Evolutionary conservation across 805 yeast species (phyloP).

Genomic region (Myxozyma monticola): DNA sequence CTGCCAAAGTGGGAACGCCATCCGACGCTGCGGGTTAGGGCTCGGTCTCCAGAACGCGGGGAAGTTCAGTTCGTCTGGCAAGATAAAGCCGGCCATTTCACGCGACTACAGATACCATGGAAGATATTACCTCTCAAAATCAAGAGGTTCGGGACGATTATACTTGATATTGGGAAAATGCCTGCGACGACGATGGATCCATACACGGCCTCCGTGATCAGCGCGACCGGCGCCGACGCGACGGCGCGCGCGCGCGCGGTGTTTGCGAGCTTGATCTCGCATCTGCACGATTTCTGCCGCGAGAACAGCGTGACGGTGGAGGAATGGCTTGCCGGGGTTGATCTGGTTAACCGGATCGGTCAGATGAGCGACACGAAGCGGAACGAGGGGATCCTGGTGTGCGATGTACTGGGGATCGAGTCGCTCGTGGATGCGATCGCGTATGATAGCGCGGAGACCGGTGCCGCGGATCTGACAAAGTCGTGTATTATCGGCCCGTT

Average conservation of each 20-base stretch:
- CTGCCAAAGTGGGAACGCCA: not conserved
- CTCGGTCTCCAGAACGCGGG: no score
- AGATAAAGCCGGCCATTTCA: no score
- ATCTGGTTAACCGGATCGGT: slow-evolving; percentile 38
- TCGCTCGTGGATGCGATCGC: slow-evolving; percentile 39
- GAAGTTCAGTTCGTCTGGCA: no score
- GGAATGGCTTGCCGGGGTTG: slow-evolving; percentile 39
- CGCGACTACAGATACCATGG: no score
- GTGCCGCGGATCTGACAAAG: slow-evolving; percentile 30
- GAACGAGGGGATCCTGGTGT: slow-evolving; percentile 39
- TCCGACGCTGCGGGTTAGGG: slow-evolving; percentile 1
- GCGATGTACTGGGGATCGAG: slow-evolving; percentile 40
- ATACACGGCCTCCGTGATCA: slow-evolving; percentile 37
- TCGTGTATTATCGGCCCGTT: slow-evolving; percentile 42
- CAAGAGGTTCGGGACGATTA: no score
- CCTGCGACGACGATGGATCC: slow-evolving; percentile 31
- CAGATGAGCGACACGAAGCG: slow-evolving; percentile 38
- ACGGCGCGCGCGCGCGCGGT: slow-evolving; percentile 35
- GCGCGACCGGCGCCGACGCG: slow-evolving; percentile 38
- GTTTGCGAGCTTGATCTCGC: slow-evolving; percentile 37
- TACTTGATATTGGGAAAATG: no score
- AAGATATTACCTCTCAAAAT: no score
- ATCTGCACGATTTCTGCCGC: slow-evolving; percentile 40
- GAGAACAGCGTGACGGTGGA: slow-evolving; percentile 40
- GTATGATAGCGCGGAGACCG: slow-evolving; percentile 21